phyloP scores from a whole-genome alignment of 257 asterid genomes.

The Solanum ahanhuiri region DNA sequence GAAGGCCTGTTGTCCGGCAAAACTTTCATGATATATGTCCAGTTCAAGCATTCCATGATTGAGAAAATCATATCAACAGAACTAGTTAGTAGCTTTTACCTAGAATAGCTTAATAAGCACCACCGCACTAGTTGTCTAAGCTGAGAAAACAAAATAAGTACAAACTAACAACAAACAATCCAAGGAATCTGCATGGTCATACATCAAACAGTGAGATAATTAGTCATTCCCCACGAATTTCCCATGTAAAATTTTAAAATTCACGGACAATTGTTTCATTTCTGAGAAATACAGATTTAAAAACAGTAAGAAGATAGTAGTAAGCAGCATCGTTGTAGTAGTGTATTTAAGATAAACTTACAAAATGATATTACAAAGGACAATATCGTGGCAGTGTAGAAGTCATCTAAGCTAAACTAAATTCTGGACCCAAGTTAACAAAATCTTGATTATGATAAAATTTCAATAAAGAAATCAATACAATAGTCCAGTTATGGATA shows the following conservation, averaged over 20 bases:
- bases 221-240: background rate
- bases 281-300: background rate
- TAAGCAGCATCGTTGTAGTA: no score
- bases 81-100: background rate
- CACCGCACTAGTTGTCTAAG: background rate
- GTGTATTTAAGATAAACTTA: no score
- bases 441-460: no score
- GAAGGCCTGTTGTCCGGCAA: no score
- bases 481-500: no score
- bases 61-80: background rate
- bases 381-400: no score
- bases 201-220: background rate
- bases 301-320: background rate
- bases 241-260: background rate
- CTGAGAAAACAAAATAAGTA: background rate
- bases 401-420: no score
- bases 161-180: background rate
- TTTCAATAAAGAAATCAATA: no score
- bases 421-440: no score
- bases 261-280: background rate
- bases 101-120: background rate
- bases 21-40: background rate
- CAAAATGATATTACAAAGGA: no score
- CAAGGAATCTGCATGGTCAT: background rate
- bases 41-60: background rate